Percentiles rank a stretch among this genome's conserved stretches.
Evolutionary conservation across 208 protist species (phyloP).

Genomic region (Leishmania turanica): DNA sequence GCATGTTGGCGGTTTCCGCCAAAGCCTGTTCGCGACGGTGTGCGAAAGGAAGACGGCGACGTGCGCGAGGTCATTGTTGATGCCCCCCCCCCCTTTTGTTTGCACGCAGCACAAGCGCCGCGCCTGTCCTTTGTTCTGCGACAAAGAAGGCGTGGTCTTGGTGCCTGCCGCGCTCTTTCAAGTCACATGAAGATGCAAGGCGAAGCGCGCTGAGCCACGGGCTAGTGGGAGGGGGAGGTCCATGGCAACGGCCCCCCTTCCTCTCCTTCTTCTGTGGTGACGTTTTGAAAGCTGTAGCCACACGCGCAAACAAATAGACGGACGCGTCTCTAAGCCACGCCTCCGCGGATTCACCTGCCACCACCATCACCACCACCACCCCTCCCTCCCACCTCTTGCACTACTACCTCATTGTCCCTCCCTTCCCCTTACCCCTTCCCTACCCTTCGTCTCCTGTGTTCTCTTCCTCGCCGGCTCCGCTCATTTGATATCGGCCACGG

Average conservation of each 20-base stretch:
- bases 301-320: background rate
- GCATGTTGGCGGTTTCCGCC: background rate
- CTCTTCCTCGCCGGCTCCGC: background rate
- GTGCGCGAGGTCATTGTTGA: background rate
- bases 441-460: background rate
- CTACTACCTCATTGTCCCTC: background rate
- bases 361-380: too few species aligned
- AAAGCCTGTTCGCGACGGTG: background rate
- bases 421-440: background rate
- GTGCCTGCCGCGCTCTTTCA: background rate
- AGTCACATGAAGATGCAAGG: background rate
- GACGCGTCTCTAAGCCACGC: background rate
- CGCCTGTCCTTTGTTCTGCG: background rate
- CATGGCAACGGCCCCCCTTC: background rate
- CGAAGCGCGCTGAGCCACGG: background rate
- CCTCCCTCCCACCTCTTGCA: background rate
- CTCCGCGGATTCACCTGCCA: background rate
- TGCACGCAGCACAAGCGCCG: background rate
- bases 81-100: background rate
- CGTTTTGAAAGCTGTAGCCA: background rate
- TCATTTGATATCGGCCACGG: background rate
- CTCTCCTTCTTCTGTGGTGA: background rate
- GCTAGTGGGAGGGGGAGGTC: background rate
- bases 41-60: background rate
- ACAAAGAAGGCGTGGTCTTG: background rate